Conservation (phyloP, 192 early-diverging fungal genomes). For the Mortierella antarctica region DNA sequence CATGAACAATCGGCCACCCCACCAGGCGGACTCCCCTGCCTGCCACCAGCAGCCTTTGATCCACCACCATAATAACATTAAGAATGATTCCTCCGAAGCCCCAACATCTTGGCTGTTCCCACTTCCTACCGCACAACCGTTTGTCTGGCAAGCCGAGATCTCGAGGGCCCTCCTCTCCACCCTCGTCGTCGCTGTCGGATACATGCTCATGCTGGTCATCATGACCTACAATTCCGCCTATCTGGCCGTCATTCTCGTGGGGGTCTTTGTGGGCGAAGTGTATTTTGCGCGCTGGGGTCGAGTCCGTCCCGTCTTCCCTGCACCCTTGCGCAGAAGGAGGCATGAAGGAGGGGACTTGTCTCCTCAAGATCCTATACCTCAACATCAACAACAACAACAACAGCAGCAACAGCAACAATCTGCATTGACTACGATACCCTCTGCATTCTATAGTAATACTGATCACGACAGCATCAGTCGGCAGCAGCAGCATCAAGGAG, state of each 20-base stretch:
- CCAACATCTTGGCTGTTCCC: not conserved
- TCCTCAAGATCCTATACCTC: not conserved
- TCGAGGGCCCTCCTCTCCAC: conserved; percentile 56
- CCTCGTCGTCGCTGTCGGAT: conserved; percentile 47
- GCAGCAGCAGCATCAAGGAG: not conserved
- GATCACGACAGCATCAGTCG: not conserved
- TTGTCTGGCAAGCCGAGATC: conserved; percentile 58
- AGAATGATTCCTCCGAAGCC: not conserved
- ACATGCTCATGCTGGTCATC: conserved; percentile 64
- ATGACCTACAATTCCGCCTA: conserved; percentile 67
- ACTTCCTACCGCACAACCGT: conserved; percentile 54
- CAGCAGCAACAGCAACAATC: not conserved
- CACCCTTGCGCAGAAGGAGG: not conserved
- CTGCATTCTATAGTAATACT: not conserved
- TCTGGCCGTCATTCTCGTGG: conserved; percentile 56
- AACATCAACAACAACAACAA: not conserved
- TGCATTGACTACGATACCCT: not conserved
- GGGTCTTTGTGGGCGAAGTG: conserved; percentile 64
- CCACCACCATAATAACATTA: not conserved
- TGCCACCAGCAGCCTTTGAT: not conserved
- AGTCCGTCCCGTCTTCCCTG: conserved; percentile 26
- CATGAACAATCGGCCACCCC: not conserved
- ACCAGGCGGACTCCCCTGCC: not conserved
- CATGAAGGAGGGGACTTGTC: no score
- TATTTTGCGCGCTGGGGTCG: conserved; percentile 60